Evolutionary conservation across 345 rosid species (phyloP).

Genomic region (Aquilaria malaccensis): DNA sequence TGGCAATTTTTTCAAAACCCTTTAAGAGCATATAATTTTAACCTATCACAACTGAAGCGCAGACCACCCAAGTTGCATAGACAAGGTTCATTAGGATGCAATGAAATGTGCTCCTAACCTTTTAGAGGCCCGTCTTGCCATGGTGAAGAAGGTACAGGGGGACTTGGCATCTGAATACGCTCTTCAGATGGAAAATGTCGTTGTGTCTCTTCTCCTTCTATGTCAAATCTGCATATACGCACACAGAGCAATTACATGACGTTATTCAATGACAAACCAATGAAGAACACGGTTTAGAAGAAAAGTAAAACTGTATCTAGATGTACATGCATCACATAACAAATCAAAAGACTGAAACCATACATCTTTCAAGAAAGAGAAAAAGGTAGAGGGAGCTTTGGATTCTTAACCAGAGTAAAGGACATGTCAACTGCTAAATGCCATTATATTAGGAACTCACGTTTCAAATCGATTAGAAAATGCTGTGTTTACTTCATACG

Average conservation of each 20-base stretch:
- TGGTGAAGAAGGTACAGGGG: slow-evolving; percentile 47
- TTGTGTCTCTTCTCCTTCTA: slow-evolving; percentile 59
- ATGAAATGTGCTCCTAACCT: slow-evolving; percentile 34
- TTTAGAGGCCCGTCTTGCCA: slow-evolving; percentile 28
- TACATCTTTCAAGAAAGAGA: too few species aligned
- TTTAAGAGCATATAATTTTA: too few species aligned
- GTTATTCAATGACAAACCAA: slow-evolving; percentile 1
- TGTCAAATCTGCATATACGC: slow-evolving; percentile 52
- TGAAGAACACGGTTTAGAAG: not conserved
- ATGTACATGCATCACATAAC: too few species aligned
- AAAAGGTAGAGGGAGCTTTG: too few species aligned
- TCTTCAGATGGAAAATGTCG: slow-evolving; percentile 42
- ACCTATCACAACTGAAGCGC: too few species aligned
- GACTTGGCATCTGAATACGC: slow-evolving; percentile 37
- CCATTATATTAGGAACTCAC: slow-evolving; percentile 18
- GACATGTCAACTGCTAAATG: too few species aligned
- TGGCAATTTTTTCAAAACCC: too few species aligned
- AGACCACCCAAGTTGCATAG: too few species aligned
- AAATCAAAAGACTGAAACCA: too few species aligned
- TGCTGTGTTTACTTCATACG: slow-evolving; percentile 37
- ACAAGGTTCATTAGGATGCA: not conserved
- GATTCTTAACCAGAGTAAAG: not conserved
- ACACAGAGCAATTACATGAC: not conserved
- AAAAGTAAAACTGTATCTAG: too few species aligned
- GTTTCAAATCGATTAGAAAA: slow-evolving; percentile 56